Conservation (phyloP, 192 early-diverging fungal species). For the Coemansia sp. region DNA sequence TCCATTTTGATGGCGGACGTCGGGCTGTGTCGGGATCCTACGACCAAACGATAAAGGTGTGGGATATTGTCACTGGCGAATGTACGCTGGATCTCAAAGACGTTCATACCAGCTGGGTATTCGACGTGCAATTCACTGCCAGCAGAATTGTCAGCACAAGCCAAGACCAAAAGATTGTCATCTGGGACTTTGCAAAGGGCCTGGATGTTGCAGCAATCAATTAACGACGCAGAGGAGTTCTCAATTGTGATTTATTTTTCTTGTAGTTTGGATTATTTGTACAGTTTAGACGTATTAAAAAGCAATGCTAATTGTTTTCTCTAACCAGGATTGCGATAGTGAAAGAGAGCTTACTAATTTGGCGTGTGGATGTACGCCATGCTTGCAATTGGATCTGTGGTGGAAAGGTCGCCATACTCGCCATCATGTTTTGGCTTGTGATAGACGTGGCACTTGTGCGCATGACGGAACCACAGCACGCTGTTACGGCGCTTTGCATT, state of each 20-base stretch:
- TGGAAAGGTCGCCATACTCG: slow-evolving; percentile 14
- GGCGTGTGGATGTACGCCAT: background rate
- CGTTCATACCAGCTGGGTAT: slow-evolving; percentile 92
- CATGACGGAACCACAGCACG: slow-evolving; percentile 84
- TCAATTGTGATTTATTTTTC: too few relatives aligned
- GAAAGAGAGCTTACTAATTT: too few relatives aligned
- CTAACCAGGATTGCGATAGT: background rate
- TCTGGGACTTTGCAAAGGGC: slow-evolving; percentile 57
- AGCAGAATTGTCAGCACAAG: slow-evolving; percentile 77
- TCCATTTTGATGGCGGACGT: slow-evolving; percentile 75
- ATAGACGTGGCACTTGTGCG: slow-evolving; percentile 82
- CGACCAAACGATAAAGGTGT: slow-evolving; percentile 92
- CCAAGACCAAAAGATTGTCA: slow-evolving; percentile 61
- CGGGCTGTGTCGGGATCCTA: slow-evolving; percentile 89
- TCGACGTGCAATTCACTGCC: slow-evolving; percentile 87
- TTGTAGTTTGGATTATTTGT: too few relatives aligned
- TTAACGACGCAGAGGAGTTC: slow-evolving; percentile 4
- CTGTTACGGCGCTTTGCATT: slow-evolving; percentile 74
- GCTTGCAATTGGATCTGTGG: background rate
- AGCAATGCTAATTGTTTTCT: too few relatives aligned
- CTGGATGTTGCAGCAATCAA: slow-evolving; percentile 42
- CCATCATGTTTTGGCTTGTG: slow-evolving; percentile 64
- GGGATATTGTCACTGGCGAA: slow-evolving; percentile 82
- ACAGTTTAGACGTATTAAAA: too few relatives aligned
- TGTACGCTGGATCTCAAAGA: slow-evolving; percentile 69